Conservation (phyloP, 352 stramenopile species). For the Pythium pectinolyticum region DNA sequence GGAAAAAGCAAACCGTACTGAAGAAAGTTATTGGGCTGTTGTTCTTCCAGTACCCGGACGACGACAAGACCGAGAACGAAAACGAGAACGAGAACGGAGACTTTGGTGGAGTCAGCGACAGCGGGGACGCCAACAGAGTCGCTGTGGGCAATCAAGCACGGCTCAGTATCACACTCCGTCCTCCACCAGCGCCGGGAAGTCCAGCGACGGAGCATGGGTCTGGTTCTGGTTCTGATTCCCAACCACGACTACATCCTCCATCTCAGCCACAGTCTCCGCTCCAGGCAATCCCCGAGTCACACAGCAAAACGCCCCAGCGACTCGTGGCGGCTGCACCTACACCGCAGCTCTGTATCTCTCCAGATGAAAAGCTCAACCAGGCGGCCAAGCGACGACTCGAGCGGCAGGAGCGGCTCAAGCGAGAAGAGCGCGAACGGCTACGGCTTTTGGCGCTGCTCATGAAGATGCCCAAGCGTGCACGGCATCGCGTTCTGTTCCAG, state of each 20-base stretch:
- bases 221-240: too few relatives aligned
- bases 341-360: slow-evolving; percentile 41
- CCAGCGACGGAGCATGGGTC: too few relatives aligned
- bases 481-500: slow-evolving; percentile 50
- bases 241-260: too few relatives aligned
- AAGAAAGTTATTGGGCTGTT: slow-evolving; percentile 54
- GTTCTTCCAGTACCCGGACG: slow-evolving; percentile 59
- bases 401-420: slow-evolving; percentile 46
- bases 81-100: not conserved
- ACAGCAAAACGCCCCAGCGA: too few relatives aligned
- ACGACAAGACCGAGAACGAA: not conserved
- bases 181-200: not conserved
- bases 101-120: too few relatives aligned
- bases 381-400: slow-evolving; percentile 44
- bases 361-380: slow-evolving; percentile 47
- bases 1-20: slow-evolving; percentile 54
- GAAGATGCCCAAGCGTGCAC: slow-evolving; percentile 43
- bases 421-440: slow-evolving; percentile 55
- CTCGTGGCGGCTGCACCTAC: too few relatives aligned
- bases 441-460: slow-evolving; percentile 41
- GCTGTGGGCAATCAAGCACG: too few relatives aligned
- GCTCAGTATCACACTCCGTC: not conserved
- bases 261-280: too few relatives aligned
- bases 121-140: too few relatives aligned
- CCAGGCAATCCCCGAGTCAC: too few relatives aligned